These are phyloP conservation scores for Allium sativum DNA, from an alignment of 106 monocot genomes.

Conservation along the genomic window DNA sequence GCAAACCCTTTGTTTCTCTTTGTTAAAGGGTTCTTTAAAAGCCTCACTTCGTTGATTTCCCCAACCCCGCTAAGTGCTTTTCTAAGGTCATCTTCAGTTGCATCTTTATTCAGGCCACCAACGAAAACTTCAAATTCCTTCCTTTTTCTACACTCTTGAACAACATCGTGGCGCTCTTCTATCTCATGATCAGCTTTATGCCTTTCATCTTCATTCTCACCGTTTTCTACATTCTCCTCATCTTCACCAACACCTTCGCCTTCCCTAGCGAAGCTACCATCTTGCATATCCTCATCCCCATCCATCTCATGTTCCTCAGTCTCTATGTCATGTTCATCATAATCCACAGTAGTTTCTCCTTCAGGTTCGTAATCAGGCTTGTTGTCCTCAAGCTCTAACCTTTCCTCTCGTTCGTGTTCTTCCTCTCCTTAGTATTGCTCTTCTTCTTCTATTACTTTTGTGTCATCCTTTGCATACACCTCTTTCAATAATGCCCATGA, in stretches of 20 bases:
- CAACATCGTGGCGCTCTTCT: not conserved
- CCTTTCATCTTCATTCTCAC: conserved; percentile 3
- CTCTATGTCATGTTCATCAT: too few relatives aligned
- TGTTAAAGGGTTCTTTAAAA: conserved; percentile 49
- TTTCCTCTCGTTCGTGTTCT: too few relatives aligned
- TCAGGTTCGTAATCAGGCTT: too few relatives aligned
- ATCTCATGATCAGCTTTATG: conserved; percentile 2
- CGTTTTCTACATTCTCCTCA: conserved; percentile 2
- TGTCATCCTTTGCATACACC: too few relatives aligned
- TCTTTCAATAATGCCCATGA: too few relatives aligned
- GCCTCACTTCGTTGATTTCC: conserved; percentile 48
- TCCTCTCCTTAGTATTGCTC: too few relatives aligned
- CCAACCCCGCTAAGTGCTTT: conserved; percentile 46
- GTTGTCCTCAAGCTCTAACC: too few relatives aligned
- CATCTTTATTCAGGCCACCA: conserved; percentile 58
- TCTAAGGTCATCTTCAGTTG: conserved; percentile 48
- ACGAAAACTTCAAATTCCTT: conserved; percentile 67
- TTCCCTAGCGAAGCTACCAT: too few relatives aligned
- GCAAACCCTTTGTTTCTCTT: conserved; percentile 77
- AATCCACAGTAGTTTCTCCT: too few relatives aligned
- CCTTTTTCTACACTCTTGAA: conserved; percentile 33
- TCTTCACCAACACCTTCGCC: not conserved
- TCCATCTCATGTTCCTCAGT: too few relatives aligned
- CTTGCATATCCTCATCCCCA: too few relatives aligned
- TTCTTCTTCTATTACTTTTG: too few relatives aligned